phyloP scores from a whole-genome alignment of 768 basidiomycete species.

The Lyophyllum shimeji region DNA sequence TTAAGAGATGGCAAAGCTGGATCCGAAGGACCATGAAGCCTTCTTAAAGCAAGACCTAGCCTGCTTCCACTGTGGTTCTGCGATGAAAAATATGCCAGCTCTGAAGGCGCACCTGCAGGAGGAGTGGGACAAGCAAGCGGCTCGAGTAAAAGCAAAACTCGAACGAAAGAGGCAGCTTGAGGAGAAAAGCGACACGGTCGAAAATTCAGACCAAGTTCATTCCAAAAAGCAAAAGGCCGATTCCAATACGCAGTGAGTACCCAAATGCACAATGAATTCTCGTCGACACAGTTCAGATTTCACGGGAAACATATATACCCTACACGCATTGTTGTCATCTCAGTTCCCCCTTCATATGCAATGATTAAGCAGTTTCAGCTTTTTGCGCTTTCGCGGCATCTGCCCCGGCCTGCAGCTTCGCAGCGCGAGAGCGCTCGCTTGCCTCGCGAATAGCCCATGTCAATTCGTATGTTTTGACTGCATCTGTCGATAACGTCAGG shows the following conservation, averaged over 20 bases:
- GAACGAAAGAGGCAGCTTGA: slow-evolving; percentile 42
- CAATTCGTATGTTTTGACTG: slow-evolving; percentile 84
- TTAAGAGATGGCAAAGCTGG: slow-evolving; percentile 52
- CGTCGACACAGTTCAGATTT: not conserved
- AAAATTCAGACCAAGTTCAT: slow-evolving; percentile 5
- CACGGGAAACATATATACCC: not conserved
- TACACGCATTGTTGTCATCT: not conserved
- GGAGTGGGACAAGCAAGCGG: slow-evolving; percentile 60
- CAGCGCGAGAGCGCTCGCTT: slow-evolving; percentile 62
- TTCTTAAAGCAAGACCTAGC: slow-evolving; percentile 64
- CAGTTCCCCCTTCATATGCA: not conserved
- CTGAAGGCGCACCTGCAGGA: slow-evolving; percentile 75
- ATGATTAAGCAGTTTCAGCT: not conserved
- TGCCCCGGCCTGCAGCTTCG: slow-evolving; percentile 36
- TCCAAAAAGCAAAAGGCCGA: slow-evolving; percentile 11
- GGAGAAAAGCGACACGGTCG: slow-evolving; percentile 17
- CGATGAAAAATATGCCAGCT: slow-evolving; percentile 68
- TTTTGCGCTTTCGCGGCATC: slow-evolving; percentile 24
- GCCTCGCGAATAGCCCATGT: slow-evolving; percentile 92
- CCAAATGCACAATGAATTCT: not conserved
- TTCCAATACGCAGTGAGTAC: not conserved
- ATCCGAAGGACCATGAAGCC: slow-evolving; percentile 55
- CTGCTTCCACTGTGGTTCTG: slow-evolving; percentile 70
- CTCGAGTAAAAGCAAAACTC: slow-evolving; percentile 38
- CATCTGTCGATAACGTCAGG: slow-evolving; percentile 48